Evolutionary conservation across 2,329 filamentous ascomycete genomes (phyloP).

Genomic region (Lecanicillium sp.): DNA sequence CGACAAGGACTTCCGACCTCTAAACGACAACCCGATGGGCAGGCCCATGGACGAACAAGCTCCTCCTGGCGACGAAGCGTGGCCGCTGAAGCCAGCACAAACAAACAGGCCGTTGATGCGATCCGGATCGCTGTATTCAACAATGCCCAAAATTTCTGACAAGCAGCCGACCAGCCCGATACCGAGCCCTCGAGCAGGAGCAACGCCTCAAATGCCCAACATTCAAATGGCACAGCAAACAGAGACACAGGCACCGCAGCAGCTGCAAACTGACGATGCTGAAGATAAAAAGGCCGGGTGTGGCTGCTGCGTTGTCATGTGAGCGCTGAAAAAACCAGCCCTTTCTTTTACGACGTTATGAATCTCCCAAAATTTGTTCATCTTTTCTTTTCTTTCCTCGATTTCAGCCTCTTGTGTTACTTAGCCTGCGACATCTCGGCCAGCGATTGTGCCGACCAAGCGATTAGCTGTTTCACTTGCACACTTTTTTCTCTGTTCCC

Average conservation of each 20-base stretch:
- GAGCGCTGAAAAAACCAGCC: constrained; percentile 13
- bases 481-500: constrained; percentile 1
- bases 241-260: constrained; percentile 14
- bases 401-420: constrained; percentile 1
- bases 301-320: constrained; percentile 46
- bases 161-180: constrained; percentile 25
- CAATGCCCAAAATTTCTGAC: constrained; percentile 51
- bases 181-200: constrained; percentile 38
- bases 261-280: constrained; percentile 16
- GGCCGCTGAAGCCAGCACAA: constrained; percentile 44
- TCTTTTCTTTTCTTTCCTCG: constrained; percentile 4
- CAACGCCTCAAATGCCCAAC: constrained; percentile 25
- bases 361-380: constrained; percentile 12
- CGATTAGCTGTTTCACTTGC: constrained; percentile 4
- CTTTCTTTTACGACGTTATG: constrained; percentile 14
- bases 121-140: constrained; percentile 49
- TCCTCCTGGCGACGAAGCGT: constrained; percentile 33
- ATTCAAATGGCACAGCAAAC: constrained; percentile 10
- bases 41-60: constrained; percentile 22
- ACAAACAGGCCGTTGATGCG: constrained; percentile 39
- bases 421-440: constrained; percentile 3
- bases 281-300: constrained; percentile 36
- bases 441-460: constrained; percentile 2
- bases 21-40: constrained; percentile 58
- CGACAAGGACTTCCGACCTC: constrained; percentile 77